Conservation (phyloP, 2,329 filamentous ascomycete species). For the Blastomyces percursus region DNA sequence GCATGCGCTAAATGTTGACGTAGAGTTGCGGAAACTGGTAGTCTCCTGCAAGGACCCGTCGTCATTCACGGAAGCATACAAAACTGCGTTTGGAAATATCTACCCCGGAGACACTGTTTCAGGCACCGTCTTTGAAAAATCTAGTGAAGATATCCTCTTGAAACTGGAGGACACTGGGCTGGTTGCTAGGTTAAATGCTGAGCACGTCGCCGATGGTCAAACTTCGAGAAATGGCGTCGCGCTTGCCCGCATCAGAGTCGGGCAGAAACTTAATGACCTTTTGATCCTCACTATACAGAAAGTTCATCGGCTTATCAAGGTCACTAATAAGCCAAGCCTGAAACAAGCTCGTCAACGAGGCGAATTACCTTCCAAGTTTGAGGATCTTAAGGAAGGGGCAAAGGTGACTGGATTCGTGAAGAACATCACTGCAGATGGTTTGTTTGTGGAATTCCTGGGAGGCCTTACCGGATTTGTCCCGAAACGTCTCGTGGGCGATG, state of each 20-base stretch:
- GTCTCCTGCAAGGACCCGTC: conserved; percentile 90
- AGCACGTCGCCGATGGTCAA: conserved; percentile 78
- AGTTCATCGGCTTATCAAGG: conserved; percentile 59
- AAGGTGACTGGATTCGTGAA: conserved; percentile 69
- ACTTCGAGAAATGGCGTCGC: conserved; percentile 64
- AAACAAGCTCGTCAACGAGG: conserved; percentile 62
- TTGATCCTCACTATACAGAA: conserved; percentile 78
- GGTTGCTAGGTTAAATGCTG: conserved; percentile 63
- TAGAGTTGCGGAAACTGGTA: conserved; percentile 58
- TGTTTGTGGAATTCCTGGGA: conserved; percentile 82
- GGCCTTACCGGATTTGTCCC: conserved; percentile 68
- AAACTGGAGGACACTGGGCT: conserved; percentile 64
- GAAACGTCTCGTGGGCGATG: conserved; percentile 63
- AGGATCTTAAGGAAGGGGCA: conserved; percentile 58
- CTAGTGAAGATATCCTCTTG: conserved; percentile 62
- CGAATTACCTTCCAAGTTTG: conserved; percentile 60
- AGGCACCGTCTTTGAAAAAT: conserved; percentile 72
- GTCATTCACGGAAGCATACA: conserved; percentile 66
- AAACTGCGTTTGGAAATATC: conserved; percentile 59
- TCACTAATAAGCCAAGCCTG: conserved; percentile 76
- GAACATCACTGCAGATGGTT: conserved; percentile 67
- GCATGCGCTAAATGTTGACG: conserved; percentile 70
- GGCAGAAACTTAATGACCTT: conserved; percentile 71
- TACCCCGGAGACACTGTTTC: conserved; percentile 63
- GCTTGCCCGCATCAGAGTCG: conserved; percentile 70